Evolutionary conservation across 2,329 filamentous ascomycete genomes (phyloP), one percentile per base, ranked within the genome.

Genomic region (Graphiopsis chlorocephala): DNA sequence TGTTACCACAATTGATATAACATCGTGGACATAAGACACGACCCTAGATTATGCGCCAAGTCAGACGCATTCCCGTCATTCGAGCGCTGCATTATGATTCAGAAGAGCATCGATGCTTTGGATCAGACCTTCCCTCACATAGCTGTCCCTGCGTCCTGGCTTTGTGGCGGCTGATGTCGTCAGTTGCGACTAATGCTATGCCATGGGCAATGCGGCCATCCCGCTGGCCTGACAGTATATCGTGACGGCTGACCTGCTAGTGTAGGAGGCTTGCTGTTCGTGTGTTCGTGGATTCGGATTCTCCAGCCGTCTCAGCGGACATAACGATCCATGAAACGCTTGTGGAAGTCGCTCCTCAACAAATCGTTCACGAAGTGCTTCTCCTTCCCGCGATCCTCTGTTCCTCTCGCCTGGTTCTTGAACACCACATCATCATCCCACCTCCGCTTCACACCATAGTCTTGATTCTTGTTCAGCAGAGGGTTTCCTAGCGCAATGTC

Each of bases 401-500:
- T 97, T 10, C 94, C 95, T 65, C 95, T 86, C 35, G 94, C 95
- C 80, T 99, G 95, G 78, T 99, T 99, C 83, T 97, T 98, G 81
- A 99, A 99, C 2, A 99, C 93, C 14, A 99, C 95, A 76, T 99
- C 95, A 73, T 99, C 95, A 72, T 99, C 95, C 95, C 95, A 99
- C 71, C 93, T 81, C 70, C 92, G 83, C 84, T 97, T 97, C 74
- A 97, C 89, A 65, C 89, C 93, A 76, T 96, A 98, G 71, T 97
- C 93, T 20, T 72, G 68, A 33, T 68, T 68, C 76, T 91, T 91
- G 71, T 98, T 97, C 64, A 99, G 85, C 60, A 99, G 80, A 45
- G 95, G 95, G 76, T 99, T 99, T 7, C 95, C 95, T 48, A 91
- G 82, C 38, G 95, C 94, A 72, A 98, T 96, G 72, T 97, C 91